Evolutionary conservation across 805 yeast genomes (phyloP).

Genomic region (Barnettozyma californica): DNA sequence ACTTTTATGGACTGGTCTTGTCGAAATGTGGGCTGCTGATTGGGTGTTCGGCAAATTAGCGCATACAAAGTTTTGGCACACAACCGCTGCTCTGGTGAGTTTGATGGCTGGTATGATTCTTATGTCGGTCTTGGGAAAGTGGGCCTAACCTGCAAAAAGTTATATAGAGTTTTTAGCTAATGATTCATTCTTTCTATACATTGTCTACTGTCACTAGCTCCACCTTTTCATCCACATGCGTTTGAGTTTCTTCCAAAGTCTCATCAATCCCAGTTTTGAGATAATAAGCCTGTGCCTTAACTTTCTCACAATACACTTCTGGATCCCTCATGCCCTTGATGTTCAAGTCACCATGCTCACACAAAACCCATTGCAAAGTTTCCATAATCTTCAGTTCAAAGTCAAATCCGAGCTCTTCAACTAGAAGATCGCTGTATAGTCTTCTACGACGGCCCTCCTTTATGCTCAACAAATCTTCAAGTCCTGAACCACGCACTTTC

Average conservation of each 20-base stretch:
- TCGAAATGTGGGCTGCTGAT: conserved; percentile 74
- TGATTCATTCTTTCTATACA: neutral
- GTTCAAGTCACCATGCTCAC: conserved; percentile 30
- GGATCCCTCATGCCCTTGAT: conserved; percentile 35
- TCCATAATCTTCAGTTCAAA: conserved; percentile 26
- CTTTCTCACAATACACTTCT: conserved; percentile 33
- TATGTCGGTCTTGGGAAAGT: conserved; percentile 69
- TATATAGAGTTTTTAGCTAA: neutral
- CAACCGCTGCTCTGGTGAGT: conserved; percentile 40
- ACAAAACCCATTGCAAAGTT: conserved; percentile 24
- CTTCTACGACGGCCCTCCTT: conserved; percentile 20
- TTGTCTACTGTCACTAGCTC: neutral
- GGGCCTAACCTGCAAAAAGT: conserved; percentile 44
- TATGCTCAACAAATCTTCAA: conserved; percentile 17
- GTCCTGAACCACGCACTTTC: conserved; percentile 25
- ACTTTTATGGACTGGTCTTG: conserved; percentile 65
- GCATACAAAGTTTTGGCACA: conserved; percentile 41
- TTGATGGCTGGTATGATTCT: conserved; percentile 58
- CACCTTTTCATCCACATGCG: neutral
- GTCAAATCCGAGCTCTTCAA: conserved; percentile 25
- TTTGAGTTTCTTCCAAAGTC: neutral
- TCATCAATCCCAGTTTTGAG: neutral
- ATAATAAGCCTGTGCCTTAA: conserved; percentile 14
- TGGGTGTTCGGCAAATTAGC: conserved; percentile 52
- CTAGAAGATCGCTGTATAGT: conserved; percentile 16